These are phyloP conservation scores for Termitomyces sp. DNA, from an alignment of 768 basidiomycete species.

Conservation along the genomic window DNA sequence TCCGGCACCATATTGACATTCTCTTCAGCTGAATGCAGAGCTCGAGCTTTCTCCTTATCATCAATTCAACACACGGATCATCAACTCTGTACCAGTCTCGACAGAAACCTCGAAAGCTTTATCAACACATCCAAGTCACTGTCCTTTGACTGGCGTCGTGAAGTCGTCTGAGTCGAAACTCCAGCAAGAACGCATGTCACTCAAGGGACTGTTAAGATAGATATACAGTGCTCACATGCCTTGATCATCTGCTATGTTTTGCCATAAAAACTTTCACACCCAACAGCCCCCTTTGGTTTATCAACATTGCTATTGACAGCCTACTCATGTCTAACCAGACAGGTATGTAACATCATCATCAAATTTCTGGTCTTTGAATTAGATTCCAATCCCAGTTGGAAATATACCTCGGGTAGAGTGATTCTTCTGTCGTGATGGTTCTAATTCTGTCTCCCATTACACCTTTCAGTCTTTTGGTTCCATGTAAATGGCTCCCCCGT, in stretches of 20 bases:
- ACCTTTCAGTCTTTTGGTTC: background rate
- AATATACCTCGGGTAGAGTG: background rate
- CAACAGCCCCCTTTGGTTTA: background rate
- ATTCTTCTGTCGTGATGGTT: background rate
- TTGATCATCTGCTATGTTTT: background rate
- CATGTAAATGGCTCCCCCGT: background rate
- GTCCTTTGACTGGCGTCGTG: background rate
- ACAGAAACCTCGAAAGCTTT: background rate
- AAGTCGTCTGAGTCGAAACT: background rate
- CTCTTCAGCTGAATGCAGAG: background rate
- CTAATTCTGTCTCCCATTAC: background rate
- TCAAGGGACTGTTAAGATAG: background rate
- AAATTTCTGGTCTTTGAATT: background rate
- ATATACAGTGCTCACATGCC: too few species aligned
- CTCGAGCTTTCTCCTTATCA: background rate
- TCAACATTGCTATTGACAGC: background rate
- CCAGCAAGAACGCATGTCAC: background rate
- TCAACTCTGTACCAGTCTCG: too few species aligned
- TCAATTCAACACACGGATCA: background rate
- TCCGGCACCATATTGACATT: background rate
- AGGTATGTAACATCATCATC: background rate
- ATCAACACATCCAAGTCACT: background rate
- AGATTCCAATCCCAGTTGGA: background rate
- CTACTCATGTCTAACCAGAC: background rate
- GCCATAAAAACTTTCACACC: background rate